These are phyloP conservation scores for Cajanus cajan DNA, from an alignment of 306 rosid species.

Conservation along the genomic window DNA sequence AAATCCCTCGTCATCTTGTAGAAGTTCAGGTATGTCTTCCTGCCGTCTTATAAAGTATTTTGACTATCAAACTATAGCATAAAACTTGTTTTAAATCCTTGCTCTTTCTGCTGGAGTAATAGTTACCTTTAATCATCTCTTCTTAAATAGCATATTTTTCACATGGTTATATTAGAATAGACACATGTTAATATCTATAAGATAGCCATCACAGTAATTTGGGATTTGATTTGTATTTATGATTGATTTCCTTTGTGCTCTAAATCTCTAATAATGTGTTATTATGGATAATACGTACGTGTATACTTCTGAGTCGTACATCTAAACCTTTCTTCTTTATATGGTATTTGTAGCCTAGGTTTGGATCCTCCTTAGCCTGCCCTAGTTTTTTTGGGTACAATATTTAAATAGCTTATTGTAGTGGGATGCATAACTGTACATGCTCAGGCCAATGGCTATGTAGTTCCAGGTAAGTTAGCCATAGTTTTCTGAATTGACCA, in stretches of 20 bases:
- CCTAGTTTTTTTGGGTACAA: too few species aligned
- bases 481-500: background rate
- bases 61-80: background rate
- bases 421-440: background rate
- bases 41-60: conserved; percentile 13
- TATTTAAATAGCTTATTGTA: background rate
- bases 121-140: background rate
- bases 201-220: too few species aligned
- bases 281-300: too few species aligned
- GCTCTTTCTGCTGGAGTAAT: background rate
- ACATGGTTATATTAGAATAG: background rate
- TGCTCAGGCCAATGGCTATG: background rate
- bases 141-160: too few species aligned
- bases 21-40: conserved; percentile 71
- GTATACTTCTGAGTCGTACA: too few species aligned
- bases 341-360: too few species aligned
- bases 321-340: too few species aligned
- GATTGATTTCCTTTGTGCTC: too few species aligned
- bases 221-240: too few species aligned
- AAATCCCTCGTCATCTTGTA: conserved; percentile 78
- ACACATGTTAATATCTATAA: too few species aligned
- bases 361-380: too few species aligned
- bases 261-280: too few species aligned
- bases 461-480: background rate
- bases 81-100: background rate